Base-by-base conservation (phyloP, 2,329 filamentous ascomycete genomes). In the Trichothecium roseum region DNA sequence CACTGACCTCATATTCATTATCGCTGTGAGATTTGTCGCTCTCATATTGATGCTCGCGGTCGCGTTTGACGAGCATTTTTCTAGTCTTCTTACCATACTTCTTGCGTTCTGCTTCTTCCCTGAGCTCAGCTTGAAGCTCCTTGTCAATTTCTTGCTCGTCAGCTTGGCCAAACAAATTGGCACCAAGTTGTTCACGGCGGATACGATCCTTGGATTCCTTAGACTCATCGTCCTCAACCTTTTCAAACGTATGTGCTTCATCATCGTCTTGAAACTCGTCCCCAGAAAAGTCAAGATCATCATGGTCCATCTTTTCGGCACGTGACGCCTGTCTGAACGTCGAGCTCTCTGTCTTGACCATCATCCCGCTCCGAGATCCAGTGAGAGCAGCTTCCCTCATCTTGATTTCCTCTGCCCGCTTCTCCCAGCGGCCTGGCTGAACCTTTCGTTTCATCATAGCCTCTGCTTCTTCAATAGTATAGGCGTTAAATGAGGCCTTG, bases 221-320 rank as follows among this genome's bases (percentile, higher is more conserved):
- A 12, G 70, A 62, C 45, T 94, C 88, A 40, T 94, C 86, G 34
- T 87, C 78, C 35, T 91, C 84, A 13, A 66, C 68, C 46, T 91
- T 68, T 45, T 91, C 85, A 35, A 86, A 73, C 29, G 81, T 72
- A 3, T 77, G 72, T 16, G 82, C 76, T 53, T 93, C 86, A 50
- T 94, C 86, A 48, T 93, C 86, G 49, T 94, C 84, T 45, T 88
- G 84, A 51, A 95, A 95, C 48, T 84, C 78, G 39, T 80, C 77
- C 8, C 73, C 75, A 15, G 75, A 74, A 53, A 81, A 67, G 46
- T 81, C 77, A 26, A 81, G 62, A 43, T 84, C 78, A 41, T 78
- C 73, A 45, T 85, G 81, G 36, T 87, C 82, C 48, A 78, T 66
- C 43, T 74, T 73, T 48, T 85, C 79, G 34, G 57, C 71, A 47